Conservation (phyloP, 139 green algal species). For the Gonium pectorale region DNA sequence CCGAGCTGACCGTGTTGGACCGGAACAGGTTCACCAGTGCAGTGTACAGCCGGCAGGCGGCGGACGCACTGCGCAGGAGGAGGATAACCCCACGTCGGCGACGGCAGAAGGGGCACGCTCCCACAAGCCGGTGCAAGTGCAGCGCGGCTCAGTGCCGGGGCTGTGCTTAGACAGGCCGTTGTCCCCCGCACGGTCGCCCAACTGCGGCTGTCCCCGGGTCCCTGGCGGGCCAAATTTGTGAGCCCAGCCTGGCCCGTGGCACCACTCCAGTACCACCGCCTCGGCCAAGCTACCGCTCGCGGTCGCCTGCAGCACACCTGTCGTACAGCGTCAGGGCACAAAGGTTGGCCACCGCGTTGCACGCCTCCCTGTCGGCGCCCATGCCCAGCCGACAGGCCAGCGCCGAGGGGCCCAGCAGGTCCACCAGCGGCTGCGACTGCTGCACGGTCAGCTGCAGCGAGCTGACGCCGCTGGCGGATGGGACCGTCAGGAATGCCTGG, state of each 20-base stretch:
- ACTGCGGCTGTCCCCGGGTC: too few species aligned
- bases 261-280: too few species aligned
- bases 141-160: neutral
- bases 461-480: neutral
- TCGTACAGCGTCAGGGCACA: conserved; percentile 70
- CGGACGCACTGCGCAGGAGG: neutral
- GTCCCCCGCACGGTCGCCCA: too few species aligned
- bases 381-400: conserved; percentile 43
- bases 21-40: conserved; percentile 41
- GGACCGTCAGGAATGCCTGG: conserved; percentile 1
- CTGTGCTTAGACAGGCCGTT: too few species aligned
- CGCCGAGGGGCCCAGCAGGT: conserved; percentile 53
- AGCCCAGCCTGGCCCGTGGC: too few species aligned
- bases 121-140: too few species aligned
- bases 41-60: conserved; percentile 56
- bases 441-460: conserved; percentile 31
- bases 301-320: too few species aligned
- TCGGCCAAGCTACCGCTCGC: too few species aligned
- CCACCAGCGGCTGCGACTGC: conserved; percentile 51
- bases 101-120: too few species aligned
- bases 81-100: too few species aligned
- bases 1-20: neutral
- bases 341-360: conserved; percentile 73
- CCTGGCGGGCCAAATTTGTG: too few species aligned
- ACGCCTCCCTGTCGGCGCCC: conserved; percentile 43